Percentiles rank a stretch among this genome's conserved stretches.
These are phyloP conservation scores for Acanthamoeba castellanii DNA, from an alignment of 208 protist genomes.

Conservation along the genomic window DNA sequence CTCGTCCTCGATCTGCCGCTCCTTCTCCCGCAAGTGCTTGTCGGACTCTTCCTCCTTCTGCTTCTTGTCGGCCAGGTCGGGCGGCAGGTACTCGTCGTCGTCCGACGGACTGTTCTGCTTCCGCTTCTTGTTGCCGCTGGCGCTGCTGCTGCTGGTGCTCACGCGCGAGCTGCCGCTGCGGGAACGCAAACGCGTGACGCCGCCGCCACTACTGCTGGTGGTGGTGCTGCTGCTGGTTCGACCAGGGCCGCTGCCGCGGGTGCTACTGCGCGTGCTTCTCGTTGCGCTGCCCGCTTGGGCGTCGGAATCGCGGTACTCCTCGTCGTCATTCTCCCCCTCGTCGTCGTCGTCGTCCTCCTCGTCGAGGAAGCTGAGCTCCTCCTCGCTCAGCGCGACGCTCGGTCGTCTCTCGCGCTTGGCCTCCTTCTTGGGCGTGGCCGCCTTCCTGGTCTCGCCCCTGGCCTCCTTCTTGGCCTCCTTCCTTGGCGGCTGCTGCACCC, in stretches of 20 bases:
- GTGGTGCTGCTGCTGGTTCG: not conserved
- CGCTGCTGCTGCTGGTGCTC: not conserved
- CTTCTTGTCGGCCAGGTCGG: slow-evolving; percentile 43
- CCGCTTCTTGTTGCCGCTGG: slow-evolving; percentile 29
- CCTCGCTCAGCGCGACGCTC: not conserved
- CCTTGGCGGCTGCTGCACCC: not conserved
- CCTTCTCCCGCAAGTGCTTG: slow-evolving; percentile 12
- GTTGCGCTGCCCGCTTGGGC: not conserved
- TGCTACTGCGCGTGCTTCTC: slow-evolving; percentile 31
- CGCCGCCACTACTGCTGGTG: not conserved
- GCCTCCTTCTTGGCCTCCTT: not conserved
- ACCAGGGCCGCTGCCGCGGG: not conserved
- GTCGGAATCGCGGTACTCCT: slow-evolving; percentile 8
- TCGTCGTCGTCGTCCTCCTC: slow-evolving; percentile 54
- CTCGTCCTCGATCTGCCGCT: slow-evolving; percentile 23
- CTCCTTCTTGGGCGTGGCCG: not conserved
- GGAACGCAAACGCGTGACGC: not conserved
- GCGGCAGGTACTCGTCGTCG: slow-evolving; percentile 44
- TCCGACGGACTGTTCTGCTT: not conserved
- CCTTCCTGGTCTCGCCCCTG: not conserved
- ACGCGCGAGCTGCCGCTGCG: not conserved
- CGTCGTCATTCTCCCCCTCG: slow-evolving; percentile 5
- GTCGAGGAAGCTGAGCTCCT: slow-evolving; percentile 61
- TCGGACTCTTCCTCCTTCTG: slow-evolving; percentile 18
- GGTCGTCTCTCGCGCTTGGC: not conserved